Conservation (phyloP, 129 eudicot genomes). For the Chrysanthemum lavandulifolium region DNA sequence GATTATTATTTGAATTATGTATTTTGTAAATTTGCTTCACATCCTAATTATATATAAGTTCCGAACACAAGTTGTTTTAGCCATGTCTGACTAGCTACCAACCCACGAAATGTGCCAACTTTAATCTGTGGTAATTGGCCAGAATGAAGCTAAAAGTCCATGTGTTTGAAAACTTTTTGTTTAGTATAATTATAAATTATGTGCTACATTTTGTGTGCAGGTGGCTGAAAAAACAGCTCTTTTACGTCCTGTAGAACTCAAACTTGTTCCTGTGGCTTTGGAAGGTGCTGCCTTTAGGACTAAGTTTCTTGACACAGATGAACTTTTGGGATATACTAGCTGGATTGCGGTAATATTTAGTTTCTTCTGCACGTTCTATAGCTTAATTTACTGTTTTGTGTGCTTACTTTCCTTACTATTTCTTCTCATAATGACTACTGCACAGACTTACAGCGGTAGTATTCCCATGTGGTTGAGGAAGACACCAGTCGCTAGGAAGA, state of each 20-base stretch:
- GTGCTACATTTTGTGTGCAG: conserved; percentile 38
- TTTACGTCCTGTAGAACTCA: conserved; percentile 76
- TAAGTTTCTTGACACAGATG: conserved; percentile 81
- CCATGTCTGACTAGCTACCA: too few species aligned
- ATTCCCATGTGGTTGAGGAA: conserved; percentile 78
- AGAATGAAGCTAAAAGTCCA: conserved; percentile 6
- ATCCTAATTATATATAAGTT: too few species aligned
- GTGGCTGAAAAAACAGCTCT: conserved; percentile 94
- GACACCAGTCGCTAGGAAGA: conserved; percentile 46
- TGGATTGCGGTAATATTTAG: conserved; percentile 69
- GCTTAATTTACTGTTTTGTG: background rate
- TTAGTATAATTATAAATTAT: too few species aligned
- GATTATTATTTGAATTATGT: too few species aligned
- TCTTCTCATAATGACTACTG: conserved; percentile 9
- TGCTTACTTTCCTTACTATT: conserved; percentile 3
- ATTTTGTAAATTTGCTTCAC: too few species aligned
- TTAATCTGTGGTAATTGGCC: too few species aligned
- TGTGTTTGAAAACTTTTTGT: conserved; percentile 5
- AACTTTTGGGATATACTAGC: conserved; percentile 81
- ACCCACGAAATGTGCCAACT: too few species aligned
- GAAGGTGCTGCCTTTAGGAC: conserved; percentile 87
- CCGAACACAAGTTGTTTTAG: too few species aligned
- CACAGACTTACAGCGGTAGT: conserved; percentile 68
- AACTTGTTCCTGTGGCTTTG: conserved; percentile 73
- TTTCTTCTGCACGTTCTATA: conserved; percentile 5